A percentile compares a stretch with the other conserved stretches of the same genome.
phyloP scores from a whole-genome alignment of 2,329 filamentous ascomycete species.

The Botryotinia narcissicola region DNA sequence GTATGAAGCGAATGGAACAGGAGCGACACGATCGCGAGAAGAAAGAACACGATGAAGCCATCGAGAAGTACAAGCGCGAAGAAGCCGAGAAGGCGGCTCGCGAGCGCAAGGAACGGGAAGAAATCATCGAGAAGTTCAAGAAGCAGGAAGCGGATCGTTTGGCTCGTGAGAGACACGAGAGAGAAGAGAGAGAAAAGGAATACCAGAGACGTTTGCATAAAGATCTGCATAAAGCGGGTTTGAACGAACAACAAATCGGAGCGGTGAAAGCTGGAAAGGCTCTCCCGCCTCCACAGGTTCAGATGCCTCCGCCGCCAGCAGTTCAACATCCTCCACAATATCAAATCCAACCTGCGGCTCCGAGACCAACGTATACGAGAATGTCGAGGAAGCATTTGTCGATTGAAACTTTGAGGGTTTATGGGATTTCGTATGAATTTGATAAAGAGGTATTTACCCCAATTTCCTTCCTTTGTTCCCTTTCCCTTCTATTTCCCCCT shows the following conservation, averaged over 20 bases:
- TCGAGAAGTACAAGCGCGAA: slow-evolving; percentile 43
- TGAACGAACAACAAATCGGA: slow-evolving; percentile 57
- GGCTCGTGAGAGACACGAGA: slow-evolving; percentile 49
- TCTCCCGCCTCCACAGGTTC: not conserved
- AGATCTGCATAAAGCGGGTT: slow-evolving; percentile 56
- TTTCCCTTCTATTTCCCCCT: not conserved
- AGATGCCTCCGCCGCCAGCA: not conserved
- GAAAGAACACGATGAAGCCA: slow-evolving; percentile 49
- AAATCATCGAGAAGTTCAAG: slow-evolving; percentile 43
- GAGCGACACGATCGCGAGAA: slow-evolving; percentile 47
- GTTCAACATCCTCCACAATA: slow-evolving; percentile 17
- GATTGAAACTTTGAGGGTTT: slow-evolving; percentile 57
- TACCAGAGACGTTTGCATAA: slow-evolving; percentile 53
- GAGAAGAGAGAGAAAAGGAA: slow-evolving; percentile 44
- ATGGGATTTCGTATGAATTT: slow-evolving; percentile 56
- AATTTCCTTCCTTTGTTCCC: not conserved
- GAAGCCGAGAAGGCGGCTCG: slow-evolving; percentile 33
- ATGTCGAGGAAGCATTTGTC: slow-evolving; percentile 62
- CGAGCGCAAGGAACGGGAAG: slow-evolving; percentile 34
- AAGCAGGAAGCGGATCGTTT: slow-evolving; percentile 42
- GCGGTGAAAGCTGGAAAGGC: slow-evolving; percentile 49
- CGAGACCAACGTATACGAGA: slow-evolving; percentile 58
- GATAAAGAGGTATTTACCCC: slow-evolving; percentile 40
- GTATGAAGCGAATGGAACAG: slow-evolving; percentile 43
- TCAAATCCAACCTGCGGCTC: slow-evolving; percentile 21